Percentiles rank a stretch among this genome's conserved stretches.
phyloP scores from a whole-genome alignment of 257 asterid genomes.

The Solanum acaule region DNA sequence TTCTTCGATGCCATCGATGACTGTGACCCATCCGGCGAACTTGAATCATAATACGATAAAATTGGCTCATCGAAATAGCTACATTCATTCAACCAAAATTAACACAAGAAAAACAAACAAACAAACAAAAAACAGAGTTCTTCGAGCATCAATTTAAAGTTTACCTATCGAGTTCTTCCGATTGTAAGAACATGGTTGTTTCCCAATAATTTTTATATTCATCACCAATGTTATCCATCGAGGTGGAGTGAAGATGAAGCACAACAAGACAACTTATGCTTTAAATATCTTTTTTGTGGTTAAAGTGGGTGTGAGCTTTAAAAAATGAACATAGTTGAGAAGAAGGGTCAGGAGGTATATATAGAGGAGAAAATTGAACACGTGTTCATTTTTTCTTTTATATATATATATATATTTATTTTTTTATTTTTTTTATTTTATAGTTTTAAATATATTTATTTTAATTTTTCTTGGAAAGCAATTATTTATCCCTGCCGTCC shows the following conservation, averaged over 20 bases:
- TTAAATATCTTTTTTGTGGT: background rate
- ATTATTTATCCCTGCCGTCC: background rate
- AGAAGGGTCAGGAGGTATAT: background rate
- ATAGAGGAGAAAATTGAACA: background rate
- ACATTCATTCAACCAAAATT: background rate
- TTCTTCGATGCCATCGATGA: constrained; percentile 53
- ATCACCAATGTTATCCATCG: constrained; percentile 38
- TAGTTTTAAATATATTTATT: background rate
- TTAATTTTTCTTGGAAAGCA: background rate
- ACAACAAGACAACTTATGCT: background rate
- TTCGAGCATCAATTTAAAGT: background rate
- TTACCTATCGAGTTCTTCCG: constrained; percentile 49
- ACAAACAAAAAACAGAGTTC: background rate
- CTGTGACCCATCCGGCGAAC: constrained; percentile 58
- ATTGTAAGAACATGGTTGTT: constrained; percentile 41
- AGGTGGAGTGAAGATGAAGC: background rate
- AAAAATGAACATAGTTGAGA: background rate
- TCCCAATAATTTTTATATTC: constrained; percentile 47
- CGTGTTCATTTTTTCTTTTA: background rate
- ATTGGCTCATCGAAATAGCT: constrained; percentile 45
- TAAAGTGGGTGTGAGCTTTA: background rate
- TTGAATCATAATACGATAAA: constrained; percentile 54
- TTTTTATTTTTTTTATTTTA: background rate
- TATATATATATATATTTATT: too few relatives aligned
- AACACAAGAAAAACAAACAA: background rate